Conservation (phyloP, 306 rosid species). For the Castanospermum australe region DNA sequence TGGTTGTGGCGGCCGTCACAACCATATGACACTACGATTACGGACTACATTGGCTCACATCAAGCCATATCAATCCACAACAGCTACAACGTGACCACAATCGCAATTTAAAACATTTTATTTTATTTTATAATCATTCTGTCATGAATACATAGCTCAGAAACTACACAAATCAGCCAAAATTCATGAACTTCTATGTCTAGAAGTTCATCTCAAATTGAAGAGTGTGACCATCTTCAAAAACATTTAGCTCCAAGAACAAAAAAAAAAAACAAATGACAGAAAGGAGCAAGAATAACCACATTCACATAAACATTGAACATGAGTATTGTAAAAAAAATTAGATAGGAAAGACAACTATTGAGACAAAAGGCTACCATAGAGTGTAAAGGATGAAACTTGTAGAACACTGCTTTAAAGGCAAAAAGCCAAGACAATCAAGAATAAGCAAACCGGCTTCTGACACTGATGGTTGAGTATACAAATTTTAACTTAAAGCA, state of each 20-base stretch:
- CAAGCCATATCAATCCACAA: too few species aligned
- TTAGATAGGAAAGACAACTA: conserved; percentile 1
- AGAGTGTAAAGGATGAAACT: conserved; percentile 10
- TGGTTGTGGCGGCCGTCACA: too few species aligned
- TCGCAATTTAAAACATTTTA: too few species aligned
- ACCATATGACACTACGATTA: too few species aligned
- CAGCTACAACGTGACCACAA: too few species aligned
- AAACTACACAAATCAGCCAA: not conserved
- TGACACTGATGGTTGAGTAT: not conserved
- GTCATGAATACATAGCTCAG: not conserved
- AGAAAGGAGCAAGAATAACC: not conserved
- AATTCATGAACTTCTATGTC: not conserved
- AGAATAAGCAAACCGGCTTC: conserved; percentile 6
- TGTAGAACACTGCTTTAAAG: not conserved
- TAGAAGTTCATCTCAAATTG: conserved; percentile 6
- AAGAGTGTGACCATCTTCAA: conserved; percentile 2
- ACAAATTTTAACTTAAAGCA: not conserved
- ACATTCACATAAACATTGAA: not conserved
- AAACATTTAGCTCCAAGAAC: not conserved
- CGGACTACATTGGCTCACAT: too few species aligned
- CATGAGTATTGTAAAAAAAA: not conserved
- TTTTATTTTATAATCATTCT: not conserved
- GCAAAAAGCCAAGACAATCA: conserved; percentile 10
- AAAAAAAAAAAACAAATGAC: not conserved
- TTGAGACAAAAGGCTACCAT: not conserved